A percentile compares a stretch with the other conserved stretches of the same genome.
phyloP scores from a whole-genome alignment of 2,329 filamentous ascomycete species.

The Penicillium olsonii region DNA sequence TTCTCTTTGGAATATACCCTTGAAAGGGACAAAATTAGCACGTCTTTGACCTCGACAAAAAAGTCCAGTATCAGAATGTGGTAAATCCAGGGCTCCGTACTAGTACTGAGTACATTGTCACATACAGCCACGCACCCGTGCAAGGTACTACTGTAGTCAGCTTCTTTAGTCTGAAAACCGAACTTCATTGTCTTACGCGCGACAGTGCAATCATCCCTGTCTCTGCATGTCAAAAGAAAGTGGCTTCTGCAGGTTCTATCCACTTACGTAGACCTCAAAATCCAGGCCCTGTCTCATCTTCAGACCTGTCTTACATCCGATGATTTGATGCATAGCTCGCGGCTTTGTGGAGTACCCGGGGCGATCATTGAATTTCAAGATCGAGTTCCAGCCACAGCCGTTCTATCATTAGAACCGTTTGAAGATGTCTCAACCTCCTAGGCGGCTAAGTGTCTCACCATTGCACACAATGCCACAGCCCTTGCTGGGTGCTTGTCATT shows the following conservation, averaged over 20 bases:
- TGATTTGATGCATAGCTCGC: not conserved
- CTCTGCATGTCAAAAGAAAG: constrained; percentile 6
- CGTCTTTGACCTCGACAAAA: no score
- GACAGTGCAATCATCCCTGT: not conserved
- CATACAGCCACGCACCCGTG: no score
- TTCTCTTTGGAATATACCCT: no score
- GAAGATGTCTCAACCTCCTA: not conserved
- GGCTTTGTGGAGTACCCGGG: not conserved
- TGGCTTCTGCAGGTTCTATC: constrained; percentile 7
- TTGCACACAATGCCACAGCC: not conserved
- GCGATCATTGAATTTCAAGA: not conserved
- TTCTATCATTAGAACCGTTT: constrained; percentile 2
- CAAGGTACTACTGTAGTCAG: no score
- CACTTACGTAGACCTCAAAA: not conserved
- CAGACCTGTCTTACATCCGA: constrained; percentile 2
- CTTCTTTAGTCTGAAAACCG: no score
- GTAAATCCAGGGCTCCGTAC: no score
- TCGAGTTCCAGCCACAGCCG: not conserved
- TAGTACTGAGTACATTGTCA: no score
- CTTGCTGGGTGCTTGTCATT: not conserved
- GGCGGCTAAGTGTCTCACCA: not conserved
- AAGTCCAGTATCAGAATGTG: no score
- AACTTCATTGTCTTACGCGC: no score
- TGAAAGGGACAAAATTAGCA: no score
- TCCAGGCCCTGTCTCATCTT: constrained; percentile 4